Conservation (phyloP, 352 stramenopile species). For the Phytophthora crassamura region DNA sequence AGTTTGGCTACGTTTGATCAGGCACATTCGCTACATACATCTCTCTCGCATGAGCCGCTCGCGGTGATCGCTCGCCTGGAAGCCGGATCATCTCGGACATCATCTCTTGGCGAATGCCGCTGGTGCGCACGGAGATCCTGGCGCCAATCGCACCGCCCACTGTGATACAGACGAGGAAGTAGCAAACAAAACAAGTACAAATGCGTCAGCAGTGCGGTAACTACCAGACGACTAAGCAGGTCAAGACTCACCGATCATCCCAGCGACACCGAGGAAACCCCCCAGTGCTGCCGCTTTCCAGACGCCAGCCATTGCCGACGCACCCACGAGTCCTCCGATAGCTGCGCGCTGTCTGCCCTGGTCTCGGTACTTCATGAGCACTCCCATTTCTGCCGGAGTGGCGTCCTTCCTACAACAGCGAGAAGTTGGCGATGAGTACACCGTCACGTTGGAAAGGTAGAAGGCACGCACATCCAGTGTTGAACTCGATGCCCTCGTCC, state of each 20-base stretch:
- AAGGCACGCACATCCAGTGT: not conserved
- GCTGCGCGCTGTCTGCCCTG: conserved; percentile 8
- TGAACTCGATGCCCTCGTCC: not conserved
- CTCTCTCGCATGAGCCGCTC: conserved; percentile 14
- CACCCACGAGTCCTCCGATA: conserved; percentile 7
- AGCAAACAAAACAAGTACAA: too few relatives aligned
- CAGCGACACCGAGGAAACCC: conserved; percentile 11
- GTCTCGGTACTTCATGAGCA: conserved; percentile 12
- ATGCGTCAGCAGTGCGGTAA: not conserved
- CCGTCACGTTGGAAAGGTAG: too few relatives aligned
- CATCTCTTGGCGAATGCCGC: conserved; percentile 13
- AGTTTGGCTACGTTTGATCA: not conserved
- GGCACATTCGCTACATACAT: conserved; percentile 1
- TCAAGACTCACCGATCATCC: conserved; percentile 14
- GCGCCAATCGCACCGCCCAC: conserved; percentile 13
- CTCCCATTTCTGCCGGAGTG: conserved; percentile 15
- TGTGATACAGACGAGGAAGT: not conserved
- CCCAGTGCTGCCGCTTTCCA: conserved; percentile 16
- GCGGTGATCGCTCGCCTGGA: conserved; percentile 8
- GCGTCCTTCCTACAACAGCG: not conserved
- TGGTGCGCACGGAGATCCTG: conserved; percentile 6
- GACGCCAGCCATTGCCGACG: conserved; percentile 11
- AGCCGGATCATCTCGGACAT: conserved; percentile 11
- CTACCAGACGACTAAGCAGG: not conserved
- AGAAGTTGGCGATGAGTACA: not conserved